phyloP scores from a whole-genome alignment of 2,329 filamentous ascomycete genomes.

The Annulohypoxylon truncatum region DNA sequence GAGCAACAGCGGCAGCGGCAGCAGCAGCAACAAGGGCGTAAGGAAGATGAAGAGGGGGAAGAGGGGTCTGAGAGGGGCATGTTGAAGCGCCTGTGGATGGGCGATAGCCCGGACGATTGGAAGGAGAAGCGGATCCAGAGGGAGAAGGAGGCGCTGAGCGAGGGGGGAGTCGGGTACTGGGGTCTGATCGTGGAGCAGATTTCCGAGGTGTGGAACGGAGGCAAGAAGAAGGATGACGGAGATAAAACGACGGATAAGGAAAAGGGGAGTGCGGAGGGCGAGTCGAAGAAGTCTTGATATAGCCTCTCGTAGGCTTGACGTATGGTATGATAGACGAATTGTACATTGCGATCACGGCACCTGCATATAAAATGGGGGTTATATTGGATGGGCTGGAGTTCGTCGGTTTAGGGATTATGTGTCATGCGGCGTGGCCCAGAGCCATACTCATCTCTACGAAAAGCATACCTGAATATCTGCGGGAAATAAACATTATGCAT shows the following conservation, averaged over 20 bases:
- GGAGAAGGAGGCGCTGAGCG: constrained; percentile 64
- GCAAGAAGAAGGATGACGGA: constrained; percentile 46
- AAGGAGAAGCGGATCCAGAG: constrained; percentile 62
- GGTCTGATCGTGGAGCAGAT: constrained; percentile 69
- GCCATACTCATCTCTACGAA: constrained; percentile 29
- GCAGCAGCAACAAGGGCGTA: constrained; percentile 24
- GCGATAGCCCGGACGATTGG: constrained; percentile 66
- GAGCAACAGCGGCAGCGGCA: constrained; percentile 28
- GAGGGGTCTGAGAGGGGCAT: constrained; percentile 44
- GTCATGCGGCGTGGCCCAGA: neutral
- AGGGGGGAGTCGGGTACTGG: constrained; percentile 65
- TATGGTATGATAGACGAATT: neutral
- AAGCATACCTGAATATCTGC: neutral
- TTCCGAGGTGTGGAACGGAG: constrained; percentile 59
- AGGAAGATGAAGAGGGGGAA: no score
- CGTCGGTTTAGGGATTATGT: constrained; percentile 1
- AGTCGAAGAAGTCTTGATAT: constrained; percentile 26
- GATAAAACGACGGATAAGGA: constrained; percentile 34
- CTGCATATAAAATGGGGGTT: constrained; percentile 27
- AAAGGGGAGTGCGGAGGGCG: constrained; percentile 7
- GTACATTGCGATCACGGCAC: constrained; percentile 20
- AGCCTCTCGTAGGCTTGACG: neutral
- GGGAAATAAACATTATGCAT: neutral
- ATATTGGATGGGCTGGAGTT: constrained; percentile 26
- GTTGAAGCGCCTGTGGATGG: constrained; percentile 68